These are phyloP conservation scores for Nemophila menziesii DNA, from an alignment of 257 asterid species.

Conservation along the genomic window DNA sequence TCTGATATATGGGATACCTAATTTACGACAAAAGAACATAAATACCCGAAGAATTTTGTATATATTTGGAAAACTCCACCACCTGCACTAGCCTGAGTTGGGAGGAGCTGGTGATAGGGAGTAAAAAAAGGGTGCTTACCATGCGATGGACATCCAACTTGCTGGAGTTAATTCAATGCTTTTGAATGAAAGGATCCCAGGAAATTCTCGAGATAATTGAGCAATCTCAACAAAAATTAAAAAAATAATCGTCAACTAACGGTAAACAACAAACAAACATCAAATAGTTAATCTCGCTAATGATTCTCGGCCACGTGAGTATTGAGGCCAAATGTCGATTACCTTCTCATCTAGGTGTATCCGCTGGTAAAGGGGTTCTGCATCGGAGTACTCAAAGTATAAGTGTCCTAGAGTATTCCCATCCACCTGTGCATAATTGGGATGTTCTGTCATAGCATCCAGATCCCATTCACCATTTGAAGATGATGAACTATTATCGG, in stretches of 20 bases:
- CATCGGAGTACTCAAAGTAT: constrained; percentile 17
- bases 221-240: constrained; percentile 32
- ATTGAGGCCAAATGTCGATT: neutral
- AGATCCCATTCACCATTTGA: neutral
- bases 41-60: neutral
- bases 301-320: neutral
- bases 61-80: too few relatives aligned
- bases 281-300: neutral
- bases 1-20: constrained; percentile 83
- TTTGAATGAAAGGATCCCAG: constrained; percentile 54
- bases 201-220: constrained; percentile 38
- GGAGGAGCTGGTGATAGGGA: too few relatives aligned
- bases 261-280: neutral
- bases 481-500: neutral
- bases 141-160: constrained; percentile 85
- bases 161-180: constrained; percentile 83
- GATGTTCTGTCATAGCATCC: constrained; percentile 7
- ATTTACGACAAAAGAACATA: neutral
- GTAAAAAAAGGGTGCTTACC: too few relatives aligned
- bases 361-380: constrained; percentile 17
- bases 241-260: neutral
- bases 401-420: constrained; percentile 15
- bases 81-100: too few relatives aligned
- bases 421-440: neutral
- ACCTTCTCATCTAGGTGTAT: constrained; percentile 20